phyloP scores from a whole-genome alignment of 345 rosid species.

The Salix viminalis region DNA sequence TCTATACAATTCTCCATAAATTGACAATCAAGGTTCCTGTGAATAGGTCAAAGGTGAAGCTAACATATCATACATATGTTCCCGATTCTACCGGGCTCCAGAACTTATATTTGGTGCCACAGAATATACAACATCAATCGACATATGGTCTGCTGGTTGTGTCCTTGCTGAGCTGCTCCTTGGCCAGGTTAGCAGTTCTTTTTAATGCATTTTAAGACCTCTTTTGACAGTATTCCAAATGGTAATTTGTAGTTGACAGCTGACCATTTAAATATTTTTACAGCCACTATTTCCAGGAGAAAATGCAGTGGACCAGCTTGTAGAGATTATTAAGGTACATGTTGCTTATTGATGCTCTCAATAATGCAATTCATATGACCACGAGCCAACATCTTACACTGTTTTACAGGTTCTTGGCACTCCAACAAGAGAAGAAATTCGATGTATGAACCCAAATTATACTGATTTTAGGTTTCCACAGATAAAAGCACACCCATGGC shows the following conservation, averaged over 20 bases:
- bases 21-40: slow-evolving; percentile 7
- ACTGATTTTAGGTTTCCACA: slow-evolving; percentile 37
- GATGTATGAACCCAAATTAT: slow-evolving; percentile 36
- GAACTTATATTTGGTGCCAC: slow-evolving; percentile 37
- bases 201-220: neutral
- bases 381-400: neutral
- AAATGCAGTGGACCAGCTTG: slow-evolving; percentile 38
- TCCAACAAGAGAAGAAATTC: slow-evolving; percentile 36
- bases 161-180: slow-evolving; percentile 36
- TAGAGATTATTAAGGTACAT: slow-evolving; percentile 31
- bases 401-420: slow-evolving; percentile 32
- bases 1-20: neutral
- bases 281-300: slow-evolving; percentile 37
- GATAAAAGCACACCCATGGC: slow-evolving; percentile 39
- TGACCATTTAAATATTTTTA: neutral
- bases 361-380: neutral
- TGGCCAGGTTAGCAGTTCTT: slow-evolving; percentile 23
- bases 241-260: neutral
- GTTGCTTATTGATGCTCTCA: neutral
- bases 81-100: slow-evolving; percentile 36
- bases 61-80: slow-evolving; percentile 32
- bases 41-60: slow-evolving; percentile 32
- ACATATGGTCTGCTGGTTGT: slow-evolving; percentile 38
- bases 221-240: neutral
- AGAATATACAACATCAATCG: slow-evolving; percentile 31